Evolutionary conservation across 345 rosid species (phyloP).

Genomic region (Carallia brachiata): DNA sequence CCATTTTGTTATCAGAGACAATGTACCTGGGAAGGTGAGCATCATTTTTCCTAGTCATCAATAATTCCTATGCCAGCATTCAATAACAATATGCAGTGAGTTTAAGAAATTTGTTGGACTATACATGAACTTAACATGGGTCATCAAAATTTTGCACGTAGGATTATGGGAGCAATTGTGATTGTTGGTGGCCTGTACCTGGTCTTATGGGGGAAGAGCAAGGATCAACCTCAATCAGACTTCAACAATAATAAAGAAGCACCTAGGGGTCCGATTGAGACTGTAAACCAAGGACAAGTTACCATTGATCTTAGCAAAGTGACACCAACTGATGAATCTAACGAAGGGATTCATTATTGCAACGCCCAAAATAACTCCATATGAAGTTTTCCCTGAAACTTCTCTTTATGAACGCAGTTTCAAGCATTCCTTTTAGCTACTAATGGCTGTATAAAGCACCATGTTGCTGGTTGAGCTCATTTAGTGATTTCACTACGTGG

Average conservation of each 20-base stretch:
- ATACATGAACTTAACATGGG: not conserved
- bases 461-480: no score
- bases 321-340: no score
- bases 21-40: constrained; percentile 49
- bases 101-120: not conserved
- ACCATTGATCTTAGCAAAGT: no score
- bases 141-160: constrained; percentile 2
- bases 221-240: constrained; percentile 37
- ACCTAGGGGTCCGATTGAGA: not conserved
- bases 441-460: no score
- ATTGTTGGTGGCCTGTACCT: constrained; percentile 67
- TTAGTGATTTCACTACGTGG: no score
- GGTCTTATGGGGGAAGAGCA: constrained; percentile 78
- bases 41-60: not conserved
- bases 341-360: no score
- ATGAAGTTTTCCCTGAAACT: no score
- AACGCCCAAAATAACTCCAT: no score
- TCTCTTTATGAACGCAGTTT: no score
- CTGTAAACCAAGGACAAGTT: not conserved
- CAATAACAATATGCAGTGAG: no score
- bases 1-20: constrained; percentile 49
- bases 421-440: no score
- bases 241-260: not conserved
- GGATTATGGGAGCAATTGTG: constrained; percentile 62
- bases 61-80: not conserved